Percentiles rank a stretch among this genome's conserved stretches.
Conservation (phyloP, 768 basidiomycete genomes). For the Leccinum aurantiacum region DNA sequence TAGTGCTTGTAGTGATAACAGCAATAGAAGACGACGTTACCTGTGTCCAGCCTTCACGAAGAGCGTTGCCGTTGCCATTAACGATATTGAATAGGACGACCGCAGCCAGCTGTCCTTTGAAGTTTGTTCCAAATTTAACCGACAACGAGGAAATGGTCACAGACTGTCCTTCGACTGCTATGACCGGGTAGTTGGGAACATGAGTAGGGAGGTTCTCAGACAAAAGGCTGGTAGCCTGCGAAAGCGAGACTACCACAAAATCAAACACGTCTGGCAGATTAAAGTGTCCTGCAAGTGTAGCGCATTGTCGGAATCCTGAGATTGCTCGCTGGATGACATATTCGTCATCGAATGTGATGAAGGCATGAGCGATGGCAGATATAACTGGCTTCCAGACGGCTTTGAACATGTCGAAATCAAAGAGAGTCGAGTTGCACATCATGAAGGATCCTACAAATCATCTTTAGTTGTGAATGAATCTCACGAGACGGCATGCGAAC, state of each 20-base stretch:
- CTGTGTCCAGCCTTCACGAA: slow-evolving; percentile 94
- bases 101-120: slow-evolving; percentile 93
- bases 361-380: slow-evolving; percentile 93
- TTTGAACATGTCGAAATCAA: slow-evolving; percentile 94
- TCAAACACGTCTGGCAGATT: slow-evolving; percentile 94
- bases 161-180: slow-evolving; percentile 87
- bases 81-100: slow-evolving; percentile 98
- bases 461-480: slow-evolving; percentile 8
- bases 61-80: slow-evolving; percentile 90
- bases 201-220: slow-evolving; percentile 67
- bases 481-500: slow-evolving; percentile 39
- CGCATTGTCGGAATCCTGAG: slow-evolving; percentile 95
- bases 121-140: slow-evolving; percentile 91
- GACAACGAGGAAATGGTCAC: slow-evolving; percentile 91
- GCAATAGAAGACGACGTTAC: slow-evolving; percentile 38
- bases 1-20: neutral
- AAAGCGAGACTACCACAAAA: slow-evolving; percentile 89
- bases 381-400: slow-evolving; percentile 91
- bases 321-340: slow-evolving; percentile 94
- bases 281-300: slow-evolving; percentile 88
- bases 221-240: slow-evolving; percentile 86
- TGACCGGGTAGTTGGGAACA: slow-evolving; percentile 82
- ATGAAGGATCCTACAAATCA: slow-evolving; percentile 57
- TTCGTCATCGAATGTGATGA: slow-evolving; percentile 95
- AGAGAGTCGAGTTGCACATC: slow-evolving; percentile 73